Base-by-base conservation (phyloP, 2,329 filamentous ascomycete species). In the Neonectria coccinea region DNA sequence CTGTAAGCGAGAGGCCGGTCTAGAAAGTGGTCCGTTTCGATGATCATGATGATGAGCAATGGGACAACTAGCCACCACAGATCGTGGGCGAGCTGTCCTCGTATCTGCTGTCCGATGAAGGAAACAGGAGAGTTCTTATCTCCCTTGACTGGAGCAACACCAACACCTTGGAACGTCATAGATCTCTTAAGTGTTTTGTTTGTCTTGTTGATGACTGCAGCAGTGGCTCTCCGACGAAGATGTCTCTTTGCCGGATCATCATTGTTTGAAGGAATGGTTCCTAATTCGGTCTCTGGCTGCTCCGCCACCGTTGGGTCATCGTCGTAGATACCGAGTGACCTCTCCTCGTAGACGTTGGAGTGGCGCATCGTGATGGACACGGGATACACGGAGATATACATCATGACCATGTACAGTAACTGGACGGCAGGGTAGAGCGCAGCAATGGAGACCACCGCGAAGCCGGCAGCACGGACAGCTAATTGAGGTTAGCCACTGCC, bases 341-440 rank as follows among this genome's bases (percentile, higher is more conserved):
- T 83, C 71, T 92, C 89, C 74, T 92, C 90, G 73, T 92, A 92
- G 31, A 91, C 87, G 72, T 92, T 92, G 42, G 89, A 90, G 73
- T 89, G 88, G 29, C 90, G 85, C 78, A 90, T 86, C 1, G 86
- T 88, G 63, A 90, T 87, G 27, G 86, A 84, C 22, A 90, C 84
- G 0, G 89, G 88, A 64, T 88, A 90, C 2, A 84, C 86, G 1
- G 87, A 87, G 45, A 90, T 86, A 75, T 90, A 91, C 86, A 90
- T 90, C 81, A 89, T 88, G 59, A 90, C 82, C 12, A 89, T 80
- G 69, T 88, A 90, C 2, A 88, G 76, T 0, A 90, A 82, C 64
- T 89, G 85, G 3, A 90, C 79, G 2, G 86, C 87, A 6, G 88
- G 86, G 42, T 84, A 85, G 2, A 85, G 79, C 1, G 82, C 79